Base-by-base conservation (phyloP, 768 basidiomycete genomes). In the Amanita molliuscula region DNA sequence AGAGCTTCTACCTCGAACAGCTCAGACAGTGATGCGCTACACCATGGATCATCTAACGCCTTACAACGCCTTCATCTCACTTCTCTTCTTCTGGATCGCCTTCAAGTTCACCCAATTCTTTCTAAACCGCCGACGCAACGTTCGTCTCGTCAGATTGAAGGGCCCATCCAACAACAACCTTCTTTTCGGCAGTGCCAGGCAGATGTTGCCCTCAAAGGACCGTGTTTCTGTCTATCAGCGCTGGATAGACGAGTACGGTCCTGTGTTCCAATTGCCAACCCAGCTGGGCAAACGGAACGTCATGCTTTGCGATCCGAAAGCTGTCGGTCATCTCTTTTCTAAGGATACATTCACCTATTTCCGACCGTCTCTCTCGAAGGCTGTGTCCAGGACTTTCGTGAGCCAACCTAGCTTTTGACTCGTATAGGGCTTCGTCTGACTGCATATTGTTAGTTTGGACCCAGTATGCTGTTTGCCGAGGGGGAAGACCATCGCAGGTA, bases 271-370 rank as follows among this genome's bases (percentile, higher is more conserved):
- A n/a, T n/a, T n/a, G n/a, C n/a, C n/a, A n/a, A n/a, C n/a, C n/a
- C n/a, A n/a, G n/a, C n/a, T n/a, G n/a, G n/a, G n/a, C n/a, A n/a
- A n/a, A n/a, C n/a, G n/a, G n/a, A n/a, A n/a, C n/a, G n/a, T n/a
- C n/a, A n/a, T n/a, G n/a, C n/a, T n/a, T n/a, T n/a, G n/a, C n/a
- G n/a, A n/a, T n/a, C n/a, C n/a, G n/a, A n/a, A 73, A 59, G 78
- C 79, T 0, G 60, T 75, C 18, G 65, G 70, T 0, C 76, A 81
- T 53, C 68, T 77, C 35, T 76, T 69, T 50, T 63, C 72, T 13
- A 67, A 61, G 48, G 79, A 81, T 46, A 74, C 77, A 0, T 75
- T 63, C 41, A 66, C 62, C 0, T 81, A 81, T 53, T 59, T 70
- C 0, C 72, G 71, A 34, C 68, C 67, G 0, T 62, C 60, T 3